These are phyloP conservation scores for Tephrocybe sp. DNA, from an alignment of 768 basidiomycete species.

Conservation along the genomic window DNA sequence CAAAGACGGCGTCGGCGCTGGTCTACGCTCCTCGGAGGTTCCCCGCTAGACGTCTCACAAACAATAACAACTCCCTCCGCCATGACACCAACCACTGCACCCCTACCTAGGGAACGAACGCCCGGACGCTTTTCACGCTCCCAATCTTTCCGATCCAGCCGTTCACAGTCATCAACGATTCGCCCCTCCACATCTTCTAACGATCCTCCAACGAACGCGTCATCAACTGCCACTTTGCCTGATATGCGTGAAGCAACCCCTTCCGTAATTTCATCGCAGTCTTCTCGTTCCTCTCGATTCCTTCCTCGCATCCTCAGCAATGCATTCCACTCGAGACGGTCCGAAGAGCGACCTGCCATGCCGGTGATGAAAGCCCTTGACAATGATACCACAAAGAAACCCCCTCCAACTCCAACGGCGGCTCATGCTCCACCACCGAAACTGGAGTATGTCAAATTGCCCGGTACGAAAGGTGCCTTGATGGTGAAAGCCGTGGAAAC, in stretches of 20 bases:
- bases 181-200: conserved; percentile 27
- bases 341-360: conserved; percentile 51
- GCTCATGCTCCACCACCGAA: conserved; percentile 74
- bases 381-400: conserved; percentile 36
- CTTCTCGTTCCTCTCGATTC: conserved; percentile 59
- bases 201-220: conserved; percentile 19
- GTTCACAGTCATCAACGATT: conserved; percentile 29
- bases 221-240: conserved; percentile 22
- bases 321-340: conserved; percentile 58
- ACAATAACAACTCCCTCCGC: conserved; percentile 15
- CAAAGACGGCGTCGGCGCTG: conserved; percentile 61
- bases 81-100: conserved; percentile 21
- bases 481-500: conserved; percentile 89
- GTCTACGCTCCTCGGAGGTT: conserved; percentile 59
- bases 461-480: conserved; percentile 84
- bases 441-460: conserved; percentile 89
- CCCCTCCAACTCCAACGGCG: conserved; percentile 29
- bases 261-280: conserved; percentile 29
- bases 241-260: conserved; percentile 23
- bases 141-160: conserved; percentile 39
- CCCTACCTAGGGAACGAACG: conserved; percentile 25
- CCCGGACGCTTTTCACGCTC: conserved; percentile 35
- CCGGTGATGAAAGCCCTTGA: conserved; percentile 38
- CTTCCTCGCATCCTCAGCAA: conserved; percentile 69
- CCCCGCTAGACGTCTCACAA: conserved; percentile 25